These are phyloP conservation scores for Penicillium goetzii DNA, from an alignment of 495 filamentous ascomycete genomes.

Conservation along the genomic window DNA sequence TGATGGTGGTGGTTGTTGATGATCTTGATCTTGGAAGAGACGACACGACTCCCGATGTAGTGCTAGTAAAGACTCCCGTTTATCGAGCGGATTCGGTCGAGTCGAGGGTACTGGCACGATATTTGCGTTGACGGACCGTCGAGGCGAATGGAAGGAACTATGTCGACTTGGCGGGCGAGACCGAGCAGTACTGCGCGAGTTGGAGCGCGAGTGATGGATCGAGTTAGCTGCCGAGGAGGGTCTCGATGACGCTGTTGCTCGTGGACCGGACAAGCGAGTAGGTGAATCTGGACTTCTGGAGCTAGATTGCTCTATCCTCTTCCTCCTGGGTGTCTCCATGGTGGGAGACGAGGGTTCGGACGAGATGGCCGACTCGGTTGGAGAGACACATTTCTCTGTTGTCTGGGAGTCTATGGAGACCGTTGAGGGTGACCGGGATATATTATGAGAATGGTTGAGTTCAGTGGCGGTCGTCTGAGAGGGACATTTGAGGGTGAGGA, in stretches of 20 bases:
- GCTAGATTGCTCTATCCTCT: conserved; percentile 20
- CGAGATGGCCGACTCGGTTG: neutral
- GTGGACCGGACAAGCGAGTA: conserved; percentile 21
- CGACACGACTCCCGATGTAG: conserved; percentile 53
- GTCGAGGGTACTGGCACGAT: conserved; percentile 36
- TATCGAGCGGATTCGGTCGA: conserved; percentile 27
- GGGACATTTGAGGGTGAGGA: conserved; percentile 18
- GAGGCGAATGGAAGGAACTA: conserved; percentile 39
- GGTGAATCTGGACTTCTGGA: conserved; percentile 19
- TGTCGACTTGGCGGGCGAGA: conserved; percentile 38
- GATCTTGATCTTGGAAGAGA: conserved; percentile 42
- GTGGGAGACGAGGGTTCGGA: conserved; percentile 16
- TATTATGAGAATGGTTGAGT: conserved; percentile 15
- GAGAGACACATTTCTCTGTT: conserved; percentile 7
- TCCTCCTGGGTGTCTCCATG: conserved; percentile 29
- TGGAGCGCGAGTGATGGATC: conserved; percentile 36
- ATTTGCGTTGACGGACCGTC: conserved; percentile 31
- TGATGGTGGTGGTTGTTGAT: neutral
- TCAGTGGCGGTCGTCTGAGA: conserved; percentile 19
- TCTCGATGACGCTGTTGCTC: conserved; percentile 29
- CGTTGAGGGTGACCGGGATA: neutral
- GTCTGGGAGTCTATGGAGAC: neutral
- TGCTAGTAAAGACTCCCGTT: conserved; percentile 44
- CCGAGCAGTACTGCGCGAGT: conserved; percentile 37
- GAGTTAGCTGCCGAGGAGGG: conserved; percentile 33